Percentiles rank a stretch among this genome's conserved stretches.
Evolutionary conservation across 805 yeast species (phyloP).

Genomic region (Metschnikowia matae): DNA sequence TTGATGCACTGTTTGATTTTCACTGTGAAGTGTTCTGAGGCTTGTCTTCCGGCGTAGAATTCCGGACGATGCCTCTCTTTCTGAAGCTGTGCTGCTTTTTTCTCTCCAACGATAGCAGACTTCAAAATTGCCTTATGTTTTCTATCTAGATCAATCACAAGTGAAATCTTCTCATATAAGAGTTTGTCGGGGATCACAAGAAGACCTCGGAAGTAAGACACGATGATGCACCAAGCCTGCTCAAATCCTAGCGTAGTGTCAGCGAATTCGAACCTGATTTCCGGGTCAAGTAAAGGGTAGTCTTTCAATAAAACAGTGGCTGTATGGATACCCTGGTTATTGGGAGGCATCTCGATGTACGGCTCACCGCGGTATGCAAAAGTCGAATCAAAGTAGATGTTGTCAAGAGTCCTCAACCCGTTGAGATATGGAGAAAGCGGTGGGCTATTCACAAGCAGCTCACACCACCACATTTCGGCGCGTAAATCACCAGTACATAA

Average conservation of each 20-base stretch:
- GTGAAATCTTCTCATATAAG: neutral
- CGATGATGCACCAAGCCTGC: constrained; percentile 44
- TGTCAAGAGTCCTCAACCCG: constrained; percentile 34
- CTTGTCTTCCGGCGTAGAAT: constrained; percentile 7
- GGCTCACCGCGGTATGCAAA: constrained; percentile 49
- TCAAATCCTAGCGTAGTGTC: constrained; percentile 50
- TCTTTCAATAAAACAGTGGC: constrained; percentile 29
- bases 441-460: constrained; percentile 35
- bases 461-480: constrained; percentile 52
- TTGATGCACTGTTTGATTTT: constrained; percentile 35
- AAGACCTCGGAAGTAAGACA: constrained; percentile 20
- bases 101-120: neutral
- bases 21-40: constrained; percentile 15
- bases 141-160: constrained; percentile 10
- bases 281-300: constrained; percentile 41
- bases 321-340: constrained; percentile 37
- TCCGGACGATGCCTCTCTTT: neutral
- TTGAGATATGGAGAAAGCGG: constrained; percentile 38
- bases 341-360: constrained; percentile 40
- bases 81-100: neutral
- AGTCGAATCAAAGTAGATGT: constrained; percentile 53
- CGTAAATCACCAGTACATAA: constrained; percentile 56
- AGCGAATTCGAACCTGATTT: constrained; percentile 37
- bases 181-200: constrained; percentile 3
- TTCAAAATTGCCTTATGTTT: constrained; percentile 3